A percentile compares a stretch with the other conserved stretches of the same genome.
These are phyloP conservation scores for Aspergillus fischeri DNA, from an alignment of 2,329 filamentous ascomycete species.

Conservation along the genomic window DNA sequence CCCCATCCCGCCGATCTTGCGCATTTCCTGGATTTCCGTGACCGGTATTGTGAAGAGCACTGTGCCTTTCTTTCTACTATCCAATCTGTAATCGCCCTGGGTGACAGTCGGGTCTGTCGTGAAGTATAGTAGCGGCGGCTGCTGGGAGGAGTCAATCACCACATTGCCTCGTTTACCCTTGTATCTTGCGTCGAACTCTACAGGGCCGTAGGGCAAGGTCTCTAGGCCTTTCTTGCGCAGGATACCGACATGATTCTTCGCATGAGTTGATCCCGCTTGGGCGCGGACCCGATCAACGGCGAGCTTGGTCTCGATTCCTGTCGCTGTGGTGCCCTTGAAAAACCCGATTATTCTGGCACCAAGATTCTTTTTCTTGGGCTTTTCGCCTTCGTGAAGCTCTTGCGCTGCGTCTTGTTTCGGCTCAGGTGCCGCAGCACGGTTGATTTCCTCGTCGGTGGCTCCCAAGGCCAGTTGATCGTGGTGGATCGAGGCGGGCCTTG, in stretches of 20 bases:
- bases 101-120: slow-evolving; percentile 43
- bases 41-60: slow-evolving; percentile 67
- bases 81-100: slow-evolving; percentile 43
- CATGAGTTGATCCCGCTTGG: slow-evolving; percentile 54
- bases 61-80: slow-evolving; percentile 45
- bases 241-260: slow-evolving; percentile 68
- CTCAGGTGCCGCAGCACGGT: slow-evolving; percentile 56
- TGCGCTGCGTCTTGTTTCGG: slow-evolving; percentile 31
- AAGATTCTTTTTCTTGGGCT: slow-evolving; percentile 31
- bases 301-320: slow-evolving; percentile 67
- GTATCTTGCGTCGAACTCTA: slow-evolving; percentile 68
- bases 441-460: slow-evolving; percentile 63
- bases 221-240: slow-evolving; percentile 47
- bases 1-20: slow-evolving; percentile 73
- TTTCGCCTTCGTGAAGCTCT: neutral
- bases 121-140: slow-evolving; percentile 54
- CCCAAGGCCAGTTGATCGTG: slow-evolving; percentile 55
- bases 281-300: slow-evolving; percentile 69
- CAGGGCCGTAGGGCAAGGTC: slow-evolving; percentile 56
- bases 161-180: slow-evolving; percentile 68
- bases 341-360: slow-evolving; percentile 54
- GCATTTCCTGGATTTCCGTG: slow-evolving; percentile 65
- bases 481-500: slow-evolving; percentile 50
- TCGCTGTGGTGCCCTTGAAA: slow-evolving; percentile 67
- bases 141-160: slow-evolving; percentile 53